A percentile compares a stretch with the other conserved stretches of the same genome.
Evolutionary conservation across 1,284 basidiomycete species (phyloP).

Genomic region (Cutaneotrichosporon cavernicola): DNA sequence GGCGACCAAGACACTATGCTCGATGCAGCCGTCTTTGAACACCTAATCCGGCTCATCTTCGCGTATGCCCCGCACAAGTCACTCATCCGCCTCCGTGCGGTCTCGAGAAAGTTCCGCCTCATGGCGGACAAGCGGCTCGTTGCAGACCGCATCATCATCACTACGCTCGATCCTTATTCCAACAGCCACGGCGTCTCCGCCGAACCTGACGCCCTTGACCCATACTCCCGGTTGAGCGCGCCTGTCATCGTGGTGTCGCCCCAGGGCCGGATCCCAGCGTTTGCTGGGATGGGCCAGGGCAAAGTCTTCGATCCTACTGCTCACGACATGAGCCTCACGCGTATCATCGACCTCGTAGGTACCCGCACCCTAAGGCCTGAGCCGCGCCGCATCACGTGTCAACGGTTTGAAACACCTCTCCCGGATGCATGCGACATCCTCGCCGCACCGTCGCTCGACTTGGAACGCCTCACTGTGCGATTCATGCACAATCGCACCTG

Average conservation of each 20-base stretch:
- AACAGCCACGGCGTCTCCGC: no score
- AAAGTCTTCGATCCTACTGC: not conserved
- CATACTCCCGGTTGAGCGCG: not conserved
- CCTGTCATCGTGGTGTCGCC: not conserved
- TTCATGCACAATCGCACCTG: not conserved
- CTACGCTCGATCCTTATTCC: not conserved
- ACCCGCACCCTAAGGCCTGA: not conserved
- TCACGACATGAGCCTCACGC: not conserved
- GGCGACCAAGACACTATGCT: not conserved
- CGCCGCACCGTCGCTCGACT: not conserved
- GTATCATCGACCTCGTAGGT: not conserved
- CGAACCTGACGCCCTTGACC: no score
- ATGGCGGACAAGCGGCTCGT: not conserved
- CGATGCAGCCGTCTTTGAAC: not conserved
- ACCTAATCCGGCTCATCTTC: not conserved
- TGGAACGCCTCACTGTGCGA: not conserved
- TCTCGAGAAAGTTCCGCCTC: not conserved
- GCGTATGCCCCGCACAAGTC: not conserved
- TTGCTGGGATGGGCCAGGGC: not conserved
- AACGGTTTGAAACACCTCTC: not conserved
- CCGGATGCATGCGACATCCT: not conserved
- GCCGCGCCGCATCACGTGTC: not conserved
- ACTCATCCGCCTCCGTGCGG: not conserved
- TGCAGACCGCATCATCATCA: not conserved
- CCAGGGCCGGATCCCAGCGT: not conserved